Evolutionary conservation across 352 stramenopile species (phyloP).

Genomic region (Phytophthora quininea): DNA sequence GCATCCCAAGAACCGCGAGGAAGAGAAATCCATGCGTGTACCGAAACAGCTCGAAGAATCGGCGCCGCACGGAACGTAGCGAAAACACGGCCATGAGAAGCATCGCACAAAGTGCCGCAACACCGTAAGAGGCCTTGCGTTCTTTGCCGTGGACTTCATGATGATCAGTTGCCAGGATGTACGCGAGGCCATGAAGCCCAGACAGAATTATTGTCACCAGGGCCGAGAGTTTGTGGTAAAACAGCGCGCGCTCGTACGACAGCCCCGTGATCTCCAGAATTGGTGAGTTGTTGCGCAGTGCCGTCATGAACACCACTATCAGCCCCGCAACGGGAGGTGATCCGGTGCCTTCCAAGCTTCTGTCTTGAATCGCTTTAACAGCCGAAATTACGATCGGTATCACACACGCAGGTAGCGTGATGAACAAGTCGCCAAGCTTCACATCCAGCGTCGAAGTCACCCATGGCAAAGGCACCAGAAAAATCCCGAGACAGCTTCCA

Average conservation of each 20-base stretch:
- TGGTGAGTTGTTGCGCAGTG: conserved; percentile 57
- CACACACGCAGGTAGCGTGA: conserved; percentile 30
- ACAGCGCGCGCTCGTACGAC: conserved; percentile 54
- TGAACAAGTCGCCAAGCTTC: conserved; percentile 42
- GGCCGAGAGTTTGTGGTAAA: conserved; percentile 56
- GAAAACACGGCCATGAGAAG: conserved; percentile 40
- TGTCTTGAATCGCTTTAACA: conserved; percentile 15
- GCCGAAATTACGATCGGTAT: conserved; percentile 27
- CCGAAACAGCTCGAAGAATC: conserved; percentile 64
- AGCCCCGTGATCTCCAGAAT: conserved; percentile 49
- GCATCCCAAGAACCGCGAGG: conserved; percentile 46
- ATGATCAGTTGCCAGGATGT: conserved; percentile 34
- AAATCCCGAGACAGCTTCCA: conserved; percentile 31
- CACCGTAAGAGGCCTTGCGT: conserved; percentile 29
- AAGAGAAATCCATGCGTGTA: conserved; percentile 57
- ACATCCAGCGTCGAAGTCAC: conserved; percentile 39
- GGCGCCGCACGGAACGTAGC: conserved; percentile 42
- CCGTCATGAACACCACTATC: conserved; percentile 43
- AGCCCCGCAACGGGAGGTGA: conserved; percentile 34
- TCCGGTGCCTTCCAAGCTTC: conserved; percentile 22
- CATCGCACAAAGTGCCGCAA: conserved; percentile 39
- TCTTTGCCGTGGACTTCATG: conserved; percentile 28
- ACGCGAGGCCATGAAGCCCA: conserved; percentile 48
- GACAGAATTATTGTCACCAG: conserved; percentile 41
- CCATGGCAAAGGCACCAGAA: conserved; percentile 29